Evolutionary conservation across 192 early-diverging fungal genomes (phyloP).

Genomic region (Irineochytrium annulatum): DNA sequence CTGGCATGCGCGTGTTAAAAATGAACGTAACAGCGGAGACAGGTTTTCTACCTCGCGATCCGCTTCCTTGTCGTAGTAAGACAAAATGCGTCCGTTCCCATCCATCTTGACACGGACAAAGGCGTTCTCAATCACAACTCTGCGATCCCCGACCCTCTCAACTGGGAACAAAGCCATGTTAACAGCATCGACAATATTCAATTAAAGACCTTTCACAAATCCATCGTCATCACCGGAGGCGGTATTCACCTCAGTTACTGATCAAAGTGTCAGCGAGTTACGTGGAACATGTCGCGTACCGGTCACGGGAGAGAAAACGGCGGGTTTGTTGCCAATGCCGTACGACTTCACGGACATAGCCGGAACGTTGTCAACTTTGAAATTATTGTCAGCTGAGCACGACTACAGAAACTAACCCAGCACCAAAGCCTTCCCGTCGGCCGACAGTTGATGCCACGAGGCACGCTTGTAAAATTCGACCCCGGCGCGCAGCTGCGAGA

Average conservation of each 20-base stretch:
- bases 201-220: too few relatives aligned
- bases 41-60: not conserved
- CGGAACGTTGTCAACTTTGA: slow-evolving; percentile 7
- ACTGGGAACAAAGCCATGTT: too few relatives aligned
- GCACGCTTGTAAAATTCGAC: not conserved
- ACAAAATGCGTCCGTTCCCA: slow-evolving; percentile 8
- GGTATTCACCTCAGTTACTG: too few relatives aligned
- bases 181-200: too few relatives aligned
- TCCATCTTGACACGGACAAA: not conserved
- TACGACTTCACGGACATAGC: slow-evolving; percentile 6
- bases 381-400: slow-evolving; percentile 4
- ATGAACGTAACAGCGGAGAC: too few relatives aligned
- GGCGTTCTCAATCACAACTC: slow-evolving; percentile 1
- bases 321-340: slow-evolving; percentile 18
- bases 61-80: slow-evolving; percentile 3
- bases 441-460: slow-evolving; percentile 10
- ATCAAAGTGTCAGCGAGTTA: too few relatives aligned
- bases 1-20: slow-evolving; percentile 35
- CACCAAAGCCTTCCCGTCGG: slow-evolving; percentile 15
- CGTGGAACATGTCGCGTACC: slow-evolving; percentile 4
- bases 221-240: too few relatives aligned
- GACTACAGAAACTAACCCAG: slow-evolving; percentile 7
- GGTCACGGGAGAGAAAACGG: slow-evolving; percentile 27
- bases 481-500: not conserved
- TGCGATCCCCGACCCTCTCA: not conserved